A percentile compares a stretch with the other conserved stretches of the same genome.
Conservation (phyloP, 2,329 filamentous ascomycete genomes). For the Apiospora rasikravindrae region DNA sequence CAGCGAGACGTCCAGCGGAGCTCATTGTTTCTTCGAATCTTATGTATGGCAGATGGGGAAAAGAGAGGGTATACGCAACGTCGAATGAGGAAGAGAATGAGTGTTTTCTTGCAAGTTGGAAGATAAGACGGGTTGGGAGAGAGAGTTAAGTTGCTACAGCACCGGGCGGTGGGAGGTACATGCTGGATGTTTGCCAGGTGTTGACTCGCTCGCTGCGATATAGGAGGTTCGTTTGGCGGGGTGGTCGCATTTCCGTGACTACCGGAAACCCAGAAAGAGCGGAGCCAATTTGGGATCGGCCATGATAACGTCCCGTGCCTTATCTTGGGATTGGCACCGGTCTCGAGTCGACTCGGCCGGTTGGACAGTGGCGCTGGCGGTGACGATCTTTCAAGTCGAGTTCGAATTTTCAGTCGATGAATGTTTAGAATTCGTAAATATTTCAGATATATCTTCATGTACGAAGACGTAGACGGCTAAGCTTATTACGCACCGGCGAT, state of each 20-base stretch:
- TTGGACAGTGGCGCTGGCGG: neutral
- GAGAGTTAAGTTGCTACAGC: constrained; percentile 1
- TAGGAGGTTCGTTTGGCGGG: constrained; percentile 15
- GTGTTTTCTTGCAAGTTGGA: neutral
- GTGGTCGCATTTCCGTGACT: neutral
- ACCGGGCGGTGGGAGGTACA: neutral
- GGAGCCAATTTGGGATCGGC: neutral
- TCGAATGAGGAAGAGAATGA: neutral
- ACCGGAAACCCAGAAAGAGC: constrained; percentile 8
- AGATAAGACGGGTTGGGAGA: neutral
- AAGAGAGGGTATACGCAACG: neutral
- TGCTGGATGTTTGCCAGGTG: neutral
- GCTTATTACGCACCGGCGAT: neutral
- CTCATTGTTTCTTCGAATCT: constrained; percentile 35
- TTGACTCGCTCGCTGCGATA: constrained; percentile 4
- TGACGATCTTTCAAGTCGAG: neutral
- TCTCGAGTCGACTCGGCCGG: neutral
- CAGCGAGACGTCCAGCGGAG: constrained; percentile 55
- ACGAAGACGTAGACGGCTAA: neutral
- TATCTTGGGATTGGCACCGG: neutral
- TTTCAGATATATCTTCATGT: neutral
- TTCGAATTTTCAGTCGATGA: neutral
- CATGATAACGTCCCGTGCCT: constrained; percentile 3
- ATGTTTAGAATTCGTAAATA: neutral
- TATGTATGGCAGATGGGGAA: neutral